Base-by-base conservation (phyloP, 805 yeast genomes). In the Yarrowia yakushimensis region DNA sequence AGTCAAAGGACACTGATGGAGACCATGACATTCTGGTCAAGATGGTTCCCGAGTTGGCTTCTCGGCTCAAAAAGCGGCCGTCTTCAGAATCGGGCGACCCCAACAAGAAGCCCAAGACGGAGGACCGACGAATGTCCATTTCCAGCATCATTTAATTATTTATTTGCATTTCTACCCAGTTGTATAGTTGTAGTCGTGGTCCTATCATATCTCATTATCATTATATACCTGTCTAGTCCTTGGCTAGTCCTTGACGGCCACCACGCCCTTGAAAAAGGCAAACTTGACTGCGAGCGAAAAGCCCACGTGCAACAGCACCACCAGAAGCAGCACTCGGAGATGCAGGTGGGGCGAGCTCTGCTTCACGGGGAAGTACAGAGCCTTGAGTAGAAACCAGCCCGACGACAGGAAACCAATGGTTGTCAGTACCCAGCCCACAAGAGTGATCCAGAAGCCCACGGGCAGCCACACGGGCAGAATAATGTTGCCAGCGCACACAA, bases 261-360 rank as follows among this genome's bases (percentile, higher is more conserved):
- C 64, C 37, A 69, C 62, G 15, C 69, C 67, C 23, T 84, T 85
- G 69, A 87, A 87, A 75, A 86, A 88, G 60, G 82, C 74, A 12
- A 85, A 77, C 73, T 87, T 86, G 54, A 88, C 88, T 8, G 85
- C 81, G 41, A 87, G 72, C 0, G 90, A 82, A 67, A 86, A 82
- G 0, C 79, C 81, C 9, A 79, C 41, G 73, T 88, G 93, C 13
- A 80, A 63, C 4, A 76, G 74, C 62, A 86, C 73, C 0, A 76
- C 68, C 1, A 74, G 78, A 8, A 81, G 66, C 4, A 85, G 68
- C 23, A 73, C 59, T 1, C 76, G 52, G 30, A 36, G 18, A n/a
- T 34, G 59, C 25, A 52, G 33, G 17, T 52, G 59, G 25, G 59
- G 59, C 30, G 59, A 52, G 59, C 36, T 52, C 31, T 52, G 59